Base-by-base conservation (phyloP, 495 filamentous ascomycete species). In the Arthonia radiata region DNA sequence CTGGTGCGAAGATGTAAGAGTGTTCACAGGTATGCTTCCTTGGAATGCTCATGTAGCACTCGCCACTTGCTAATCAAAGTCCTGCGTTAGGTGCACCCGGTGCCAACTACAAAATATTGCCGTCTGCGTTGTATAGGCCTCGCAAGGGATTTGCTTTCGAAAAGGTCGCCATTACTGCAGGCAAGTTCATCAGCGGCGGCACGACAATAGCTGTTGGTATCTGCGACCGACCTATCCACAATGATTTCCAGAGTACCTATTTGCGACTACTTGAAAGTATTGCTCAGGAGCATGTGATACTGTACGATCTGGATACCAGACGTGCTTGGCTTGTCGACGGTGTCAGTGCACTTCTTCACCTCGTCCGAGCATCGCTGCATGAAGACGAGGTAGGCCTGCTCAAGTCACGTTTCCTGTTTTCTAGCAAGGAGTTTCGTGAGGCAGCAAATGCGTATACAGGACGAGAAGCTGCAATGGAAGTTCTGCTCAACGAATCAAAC, bases 241-340 rank as follows among this genome's bases (percentile, higher is more conserved):
- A 39, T 43, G 0, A 37, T 47, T 10, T 24, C 24, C 19, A 23
- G 9, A n/a, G 17, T 22, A 14, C 19, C 8, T 33, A 31, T 13
- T 5, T 40, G 4, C 15, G 2, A 5, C 44, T 31, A 15, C 28
- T 46, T 0, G 19, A 31, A 17, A 46, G 38, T 36, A 39, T 52
- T 12, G 26, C 24, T 1, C 40, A 30, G 26, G 43, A 31, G 33
- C 35, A 30, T 18, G 36, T 51, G 3, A 28, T 47, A 6, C 32
- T 55, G 1, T 55, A 40, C 37, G 51, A 53, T 35, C 37, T 34
- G 15, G 37, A 27, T 15, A 40, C 46, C 6, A 40, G 44, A 14
- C 37, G 42, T 21, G 51, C 41, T 1, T 55, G 51, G 51, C 30
- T 53, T 2, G 35, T 53, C 1, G 42, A 55, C 25, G 51, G 49